A percentile compares a stretch with the other conserved stretches of the same genome.
Evolutionary conservation across 2,329 filamentous ascomycete species (phyloP).

Genomic region (Stagonosporopsis rhizophila): DNA sequence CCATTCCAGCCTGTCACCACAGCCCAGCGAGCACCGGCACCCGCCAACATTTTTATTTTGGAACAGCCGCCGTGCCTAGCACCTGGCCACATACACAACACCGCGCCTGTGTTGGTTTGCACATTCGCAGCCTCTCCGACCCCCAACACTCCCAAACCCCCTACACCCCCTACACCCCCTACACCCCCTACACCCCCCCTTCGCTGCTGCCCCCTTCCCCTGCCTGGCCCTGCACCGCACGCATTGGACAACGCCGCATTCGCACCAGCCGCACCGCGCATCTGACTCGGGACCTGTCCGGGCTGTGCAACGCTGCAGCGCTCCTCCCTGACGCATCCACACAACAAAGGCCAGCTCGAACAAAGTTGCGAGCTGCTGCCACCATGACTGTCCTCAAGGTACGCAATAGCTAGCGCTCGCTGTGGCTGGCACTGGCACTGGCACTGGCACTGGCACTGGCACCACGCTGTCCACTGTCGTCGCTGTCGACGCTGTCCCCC

Average conservation of each 20-base stretch:
- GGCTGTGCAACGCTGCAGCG: constrained; percentile 29
- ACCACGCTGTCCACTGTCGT: neutral
- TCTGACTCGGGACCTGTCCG: constrained; percentile 24
- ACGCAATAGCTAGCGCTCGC: no score
- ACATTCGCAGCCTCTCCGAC: neutral
- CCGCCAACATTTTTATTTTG: constrained; percentile 24
- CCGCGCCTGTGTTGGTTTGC: neutral
- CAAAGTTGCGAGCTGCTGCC: constrained; percentile 8
- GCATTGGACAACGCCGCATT: neutral
- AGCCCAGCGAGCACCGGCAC: constrained; percentile 20
- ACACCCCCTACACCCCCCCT: neutral
- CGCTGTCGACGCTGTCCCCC: neutral
- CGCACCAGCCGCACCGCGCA: constrained; percentile 28
- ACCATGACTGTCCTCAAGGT: constrained; percentile 52
- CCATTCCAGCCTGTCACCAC: constrained; percentile 40
- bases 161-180: neutral
- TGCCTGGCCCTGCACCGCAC: constrained; percentile 25
- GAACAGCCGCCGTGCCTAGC: constrained; percentile 20
- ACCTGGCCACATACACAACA: constrained; percentile 11
- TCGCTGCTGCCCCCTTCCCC: constrained; percentile 1
- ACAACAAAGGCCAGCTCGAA: constrained; percentile 14
- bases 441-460: neutral
- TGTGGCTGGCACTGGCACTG: neutral
- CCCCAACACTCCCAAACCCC: neutral
- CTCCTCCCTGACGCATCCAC: constrained; percentile 18